A percentile compares a stretch with the other conserved stretches of the same genome.
Evolutionary conservation across 768 basidiomycete species (phyloP).

Genomic region (Boletus sp.): DNA sequence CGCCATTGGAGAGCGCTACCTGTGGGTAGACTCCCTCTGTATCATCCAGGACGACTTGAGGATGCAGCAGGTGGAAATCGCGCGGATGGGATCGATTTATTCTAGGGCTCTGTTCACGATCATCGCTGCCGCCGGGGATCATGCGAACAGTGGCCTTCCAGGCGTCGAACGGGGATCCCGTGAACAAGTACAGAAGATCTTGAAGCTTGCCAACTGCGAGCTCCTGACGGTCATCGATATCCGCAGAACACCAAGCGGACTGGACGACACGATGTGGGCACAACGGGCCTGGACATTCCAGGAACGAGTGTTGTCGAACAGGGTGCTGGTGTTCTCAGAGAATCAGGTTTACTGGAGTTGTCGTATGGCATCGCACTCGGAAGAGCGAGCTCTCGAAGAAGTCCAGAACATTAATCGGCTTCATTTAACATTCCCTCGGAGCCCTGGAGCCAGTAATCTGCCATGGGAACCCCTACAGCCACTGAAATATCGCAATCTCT

Average conservation of each 20-base stretch:
- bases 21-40: conserved; percentile 27
- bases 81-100: conserved; percentile 22
- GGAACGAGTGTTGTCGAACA: conserved; percentile 15
- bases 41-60: conserved; percentile 19
- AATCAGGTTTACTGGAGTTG: conserved; percentile 19
- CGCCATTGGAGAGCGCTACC: conserved; percentile 21
- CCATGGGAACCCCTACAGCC: background rate
- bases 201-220: conserved; percentile 10
- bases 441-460: background rate
- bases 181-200: background rate
- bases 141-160: conserved; percentile 11
- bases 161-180: conserved; percentile 7
- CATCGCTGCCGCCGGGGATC: conserved; percentile 13
- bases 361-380: conserved; percentile 3
- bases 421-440: background rate
- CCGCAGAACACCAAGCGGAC: background rate
- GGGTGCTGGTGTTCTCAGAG: conserved; percentile 17
- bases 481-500: background rate
- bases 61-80: conserved; percentile 18
- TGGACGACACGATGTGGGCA: conserved; percentile 9
- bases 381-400: conserved; percentile 13
- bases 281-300: conserved; percentile 20
- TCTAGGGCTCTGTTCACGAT: conserved; percentile 16
- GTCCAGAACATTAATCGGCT: background rate
- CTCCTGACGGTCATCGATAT: conserved; percentile 14